Percentiles rank a stretch among this genome's conserved stretches.
Conservation (phyloP, 208 protist species). For the Wallacemonas sp. region DNA sequence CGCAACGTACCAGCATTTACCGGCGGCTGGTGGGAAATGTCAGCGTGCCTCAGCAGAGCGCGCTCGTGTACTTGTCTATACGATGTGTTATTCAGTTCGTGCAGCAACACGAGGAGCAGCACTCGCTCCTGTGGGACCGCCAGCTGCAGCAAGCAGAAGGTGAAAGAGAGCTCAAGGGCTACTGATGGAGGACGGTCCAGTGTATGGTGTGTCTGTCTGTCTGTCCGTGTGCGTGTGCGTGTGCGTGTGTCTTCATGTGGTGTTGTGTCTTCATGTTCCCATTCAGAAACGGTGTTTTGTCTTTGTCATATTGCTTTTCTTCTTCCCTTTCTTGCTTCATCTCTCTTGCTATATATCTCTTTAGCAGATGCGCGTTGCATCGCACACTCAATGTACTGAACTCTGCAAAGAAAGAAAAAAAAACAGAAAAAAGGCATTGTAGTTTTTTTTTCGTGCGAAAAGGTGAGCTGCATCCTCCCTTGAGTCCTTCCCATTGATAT, state of each 20-base stretch:
- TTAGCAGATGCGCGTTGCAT: too few relatives aligned
- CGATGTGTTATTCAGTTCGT: constrained; percentile 75
- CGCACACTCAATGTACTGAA: neutral
- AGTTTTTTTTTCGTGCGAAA: too few relatives aligned
- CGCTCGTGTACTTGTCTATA: constrained; percentile 70
- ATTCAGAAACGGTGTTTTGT: neutral
- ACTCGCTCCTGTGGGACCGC: constrained; percentile 50
- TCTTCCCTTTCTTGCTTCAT: neutral
- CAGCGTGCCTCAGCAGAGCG: constrained; percentile 62
- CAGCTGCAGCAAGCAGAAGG: constrained; percentile 21
- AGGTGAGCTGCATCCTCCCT: too few relatives aligned
- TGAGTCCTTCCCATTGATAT: too few relatives aligned
- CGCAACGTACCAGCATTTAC: constrained; percentile 77
- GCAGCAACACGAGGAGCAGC: constrained; percentile 56
- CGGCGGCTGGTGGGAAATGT: constrained; percentile 58
- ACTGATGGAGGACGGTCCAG: too few relatives aligned
- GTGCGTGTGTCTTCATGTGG: constrained; percentile 6
- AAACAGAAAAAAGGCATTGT: too few relatives aligned
- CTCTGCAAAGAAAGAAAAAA: neutral
- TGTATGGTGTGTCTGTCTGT: neutral
- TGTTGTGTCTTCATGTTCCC: constrained; percentile 11
- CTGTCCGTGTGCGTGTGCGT: neutral
- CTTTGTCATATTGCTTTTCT: constrained; percentile 7
- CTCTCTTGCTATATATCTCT: constrained; percentile 12
- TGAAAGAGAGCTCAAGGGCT: too few relatives aligned